These are phyloP conservation scores for Mycena maculata DNA, from an alignment of 768 basidiomycete genomes.

Conservation along the genomic window DNA sequence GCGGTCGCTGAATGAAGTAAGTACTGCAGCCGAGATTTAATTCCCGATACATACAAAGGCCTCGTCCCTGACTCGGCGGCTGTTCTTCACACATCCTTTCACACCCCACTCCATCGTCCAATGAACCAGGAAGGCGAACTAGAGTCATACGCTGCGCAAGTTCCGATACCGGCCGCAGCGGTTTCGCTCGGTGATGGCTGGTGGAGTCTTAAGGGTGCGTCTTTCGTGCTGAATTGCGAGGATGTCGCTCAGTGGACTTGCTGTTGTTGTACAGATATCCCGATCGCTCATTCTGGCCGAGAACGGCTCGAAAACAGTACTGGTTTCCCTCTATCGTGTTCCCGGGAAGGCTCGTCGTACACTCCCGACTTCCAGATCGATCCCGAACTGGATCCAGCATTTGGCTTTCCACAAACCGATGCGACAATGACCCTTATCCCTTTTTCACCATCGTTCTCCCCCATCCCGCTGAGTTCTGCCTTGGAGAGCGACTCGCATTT, in stretches of 20 bases:
- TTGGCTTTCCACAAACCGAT: background rate
- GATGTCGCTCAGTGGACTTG: too few species aligned
- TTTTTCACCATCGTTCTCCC: conserved; percentile 4
- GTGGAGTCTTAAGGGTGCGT: too few species aligned
- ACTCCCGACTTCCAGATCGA: background rate
- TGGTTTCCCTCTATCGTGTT: background rate
- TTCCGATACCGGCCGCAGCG: background rate
- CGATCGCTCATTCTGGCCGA: background rate
- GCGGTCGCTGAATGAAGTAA: background rate
- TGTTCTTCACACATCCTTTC: background rate
- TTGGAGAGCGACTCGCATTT: background rate
- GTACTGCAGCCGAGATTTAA: background rate
- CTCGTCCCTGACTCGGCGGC: background rate
- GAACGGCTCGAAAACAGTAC: background rate
- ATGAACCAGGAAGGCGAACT: background rate
- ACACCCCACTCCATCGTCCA: background rate
- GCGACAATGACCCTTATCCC: background rate
- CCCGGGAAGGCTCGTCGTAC: background rate
- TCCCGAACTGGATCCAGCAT: background rate
- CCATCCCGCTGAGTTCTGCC: background rate
- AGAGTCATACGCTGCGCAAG: background rate
- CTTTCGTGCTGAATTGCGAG: too few species aligned
- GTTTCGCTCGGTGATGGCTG: too few species aligned
- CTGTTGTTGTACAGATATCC: background rate
- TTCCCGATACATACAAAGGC: conserved; percentile 3